Percentiles rank a stretch among this genome's conserved stretches.
Conservation (phyloP, 1,139 yeast genomes). For the Torulaspora pretoriensis region DNA sequence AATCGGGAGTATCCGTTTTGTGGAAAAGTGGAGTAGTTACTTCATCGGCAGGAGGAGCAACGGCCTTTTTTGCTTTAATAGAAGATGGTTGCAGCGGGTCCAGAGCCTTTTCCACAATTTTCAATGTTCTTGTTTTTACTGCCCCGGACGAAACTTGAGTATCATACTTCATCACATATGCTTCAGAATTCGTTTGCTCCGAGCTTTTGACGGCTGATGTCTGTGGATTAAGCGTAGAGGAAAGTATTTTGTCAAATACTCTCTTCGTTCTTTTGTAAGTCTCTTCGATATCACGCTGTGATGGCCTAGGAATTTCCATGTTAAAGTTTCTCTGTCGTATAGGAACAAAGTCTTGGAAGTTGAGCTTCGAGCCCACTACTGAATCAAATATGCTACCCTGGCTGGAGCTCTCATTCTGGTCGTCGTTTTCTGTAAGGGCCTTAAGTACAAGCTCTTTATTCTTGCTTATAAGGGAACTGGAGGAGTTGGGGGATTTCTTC, state of each 20-base stretch:
- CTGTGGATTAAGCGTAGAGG: slow-evolving; percentile 38
- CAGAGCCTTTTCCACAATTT: slow-evolving; percentile 55
- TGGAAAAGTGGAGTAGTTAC: slow-evolving; percentile 44
- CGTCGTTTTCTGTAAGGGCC: slow-evolving; percentile 8
- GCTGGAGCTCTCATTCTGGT: slow-evolving; percentile 3
- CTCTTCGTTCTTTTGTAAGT: slow-evolving; percentile 45
- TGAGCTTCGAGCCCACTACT: slow-evolving; percentile 11
- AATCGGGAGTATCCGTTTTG: slow-evolving; percentile 20
- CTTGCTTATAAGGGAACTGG: neutral
- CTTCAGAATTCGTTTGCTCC: slow-evolving; percentile 47
- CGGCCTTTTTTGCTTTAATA: slow-evolving; percentile 69
- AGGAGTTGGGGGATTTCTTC: neutral
- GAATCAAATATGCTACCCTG: slow-evolving; percentile 12
- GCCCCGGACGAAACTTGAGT: slow-evolving; percentile 38
- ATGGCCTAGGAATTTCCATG: slow-evolving; percentile 39
- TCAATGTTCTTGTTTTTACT: slow-evolving; percentile 38
- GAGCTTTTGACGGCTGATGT: slow-evolving; percentile 32
- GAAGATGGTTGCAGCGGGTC: slow-evolving; percentile 90
- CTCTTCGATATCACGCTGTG: slow-evolving; percentile 40
- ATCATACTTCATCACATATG: slow-evolving; percentile 25
- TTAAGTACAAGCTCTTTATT: slow-evolving; percentile 8
- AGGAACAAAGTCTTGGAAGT: slow-evolving; percentile 45
- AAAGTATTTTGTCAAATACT: slow-evolving; percentile 46
- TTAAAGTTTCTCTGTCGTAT: slow-evolving; percentile 42
- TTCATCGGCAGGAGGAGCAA: slow-evolving; percentile 64